These are phyloP conservation scores for Brassica rapa DNA, from an alignment of 345 rosid species.

Conservation along the genomic window DNA sequence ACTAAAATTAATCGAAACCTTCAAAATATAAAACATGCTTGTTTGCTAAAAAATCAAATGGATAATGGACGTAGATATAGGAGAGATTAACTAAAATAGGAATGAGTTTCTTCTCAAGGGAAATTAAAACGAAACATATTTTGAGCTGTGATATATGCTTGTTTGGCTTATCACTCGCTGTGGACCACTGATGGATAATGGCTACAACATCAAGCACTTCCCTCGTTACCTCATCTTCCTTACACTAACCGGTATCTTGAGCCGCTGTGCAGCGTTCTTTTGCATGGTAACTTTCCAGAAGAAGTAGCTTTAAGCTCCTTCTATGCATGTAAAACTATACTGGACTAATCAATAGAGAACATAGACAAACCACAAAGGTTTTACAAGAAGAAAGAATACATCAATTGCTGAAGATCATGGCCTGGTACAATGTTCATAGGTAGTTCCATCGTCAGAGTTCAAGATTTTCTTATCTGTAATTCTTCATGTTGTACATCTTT, in stretches of 20 bases:
- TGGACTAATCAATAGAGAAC: conserved; percentile 24
- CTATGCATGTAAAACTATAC: conserved; percentile 22
- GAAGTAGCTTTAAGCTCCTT: conserved; percentile 47
- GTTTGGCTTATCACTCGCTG: conserved; percentile 93
- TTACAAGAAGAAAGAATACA: conserved; percentile 24
- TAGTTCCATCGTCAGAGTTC: conserved; percentile 25
- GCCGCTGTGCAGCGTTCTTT: conserved; percentile 62
- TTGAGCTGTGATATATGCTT: not conserved
- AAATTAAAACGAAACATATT: too few relatives aligned
- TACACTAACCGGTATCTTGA: conserved; percentile 55
- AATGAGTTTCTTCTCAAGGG: not conserved
- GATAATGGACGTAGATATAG: too few relatives aligned
- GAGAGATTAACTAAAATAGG: not conserved
- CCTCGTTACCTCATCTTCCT: conserved; percentile 56
- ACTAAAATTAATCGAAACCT: not conserved
- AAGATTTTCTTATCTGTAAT: conserved; percentile 27
- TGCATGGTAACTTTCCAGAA: conserved; percentile 65
- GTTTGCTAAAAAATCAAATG: too few relatives aligned
- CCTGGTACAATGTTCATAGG: conserved; percentile 25
- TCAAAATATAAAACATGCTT: too few relatives aligned
- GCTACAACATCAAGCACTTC: conserved; percentile 72
- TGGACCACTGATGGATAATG: conserved; percentile 65
- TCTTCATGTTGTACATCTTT: conserved; percentile 33
- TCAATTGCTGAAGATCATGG: conserved; percentile 23
- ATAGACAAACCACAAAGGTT: conserved; percentile 13